A percentile compares a stretch with the other conserved stretches of the same genome.
These are phyloP conservation scores for Penicillium sp. DNA, from an alignment of 2,329 filamentous ascomycete genomes.

Conservation along the genomic window DNA sequence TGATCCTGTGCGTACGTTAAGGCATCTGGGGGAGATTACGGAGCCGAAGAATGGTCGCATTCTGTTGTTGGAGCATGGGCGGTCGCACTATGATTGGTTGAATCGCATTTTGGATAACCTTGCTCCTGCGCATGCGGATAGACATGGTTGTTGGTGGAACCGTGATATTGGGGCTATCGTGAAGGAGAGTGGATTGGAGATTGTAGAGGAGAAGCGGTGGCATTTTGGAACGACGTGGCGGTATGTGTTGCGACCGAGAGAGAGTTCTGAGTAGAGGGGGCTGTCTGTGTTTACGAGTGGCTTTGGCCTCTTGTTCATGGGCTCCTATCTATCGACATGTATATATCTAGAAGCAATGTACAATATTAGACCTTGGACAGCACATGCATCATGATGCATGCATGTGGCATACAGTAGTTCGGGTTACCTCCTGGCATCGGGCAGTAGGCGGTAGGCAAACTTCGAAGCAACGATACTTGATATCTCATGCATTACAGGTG, in stretches of 20 bases:
- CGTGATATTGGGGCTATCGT: slow-evolving; percentile 52
- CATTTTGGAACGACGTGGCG: slow-evolving; percentile 53
- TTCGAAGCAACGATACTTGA: neutral
- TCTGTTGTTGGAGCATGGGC: slow-evolving; percentile 52
- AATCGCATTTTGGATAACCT: slow-evolving; percentile 50
- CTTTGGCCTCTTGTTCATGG: neutral
- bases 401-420: neutral
- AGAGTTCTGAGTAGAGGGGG: neutral
- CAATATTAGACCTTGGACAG: neutral
- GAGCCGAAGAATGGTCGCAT: slow-evolving; percentile 45
- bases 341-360: neutral
- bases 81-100: slow-evolving; percentile 48
- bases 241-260: slow-evolving; percentile 39
- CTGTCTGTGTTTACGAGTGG: neutral
- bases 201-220: slow-evolving; percentile 48
- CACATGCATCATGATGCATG: neutral
- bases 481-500: neutral
- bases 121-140: slow-evolving; percentile 49
- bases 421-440: neutral
- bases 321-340: neutral
- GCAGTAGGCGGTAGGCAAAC: neutral
- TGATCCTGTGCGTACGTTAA: slow-evolving; percentile 44
- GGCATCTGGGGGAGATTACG: slow-evolving; percentile 41
- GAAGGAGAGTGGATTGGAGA: slow-evolving; percentile 47
- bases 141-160: slow-evolving; percentile 57